phyloP scores from a whole-genome alignment of 2,329 filamentous ascomycete species.

The Emmonsiellopsis sp. region DNA sequence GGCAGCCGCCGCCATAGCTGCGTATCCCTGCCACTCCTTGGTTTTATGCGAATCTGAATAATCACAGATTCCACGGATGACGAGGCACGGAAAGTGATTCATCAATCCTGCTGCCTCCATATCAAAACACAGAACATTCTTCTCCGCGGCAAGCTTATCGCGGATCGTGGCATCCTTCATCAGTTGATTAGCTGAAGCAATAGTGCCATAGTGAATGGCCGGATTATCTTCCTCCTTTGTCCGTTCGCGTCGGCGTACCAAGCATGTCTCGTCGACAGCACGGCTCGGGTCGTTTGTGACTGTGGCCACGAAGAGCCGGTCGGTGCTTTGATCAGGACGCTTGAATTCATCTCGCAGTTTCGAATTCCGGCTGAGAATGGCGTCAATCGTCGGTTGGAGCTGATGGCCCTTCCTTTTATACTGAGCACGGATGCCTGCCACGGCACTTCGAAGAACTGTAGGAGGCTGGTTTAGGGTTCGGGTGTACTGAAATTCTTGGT shows the following conservation, averaged over 20 bases:
- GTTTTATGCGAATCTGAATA: slow-evolving; percentile 34
- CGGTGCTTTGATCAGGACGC: slow-evolving; percentile 8
- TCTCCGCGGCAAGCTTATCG: slow-evolving; percentile 8
- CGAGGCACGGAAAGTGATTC: slow-evolving; percentile 25
- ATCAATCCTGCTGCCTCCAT: slow-evolving; percentile 23
- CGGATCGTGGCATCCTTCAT: slow-evolving; percentile 13
- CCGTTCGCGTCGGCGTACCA: too few species aligned
- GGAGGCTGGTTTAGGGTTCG: slow-evolving; percentile 5
- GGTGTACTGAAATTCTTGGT: slow-evolving; percentile 1
- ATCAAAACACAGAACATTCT: slow-evolving; percentile 20
- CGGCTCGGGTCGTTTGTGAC: background rate
- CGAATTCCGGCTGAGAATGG: slow-evolving; percentile 5
- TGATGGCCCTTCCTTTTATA: slow-evolving; percentile 8
- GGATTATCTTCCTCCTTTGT: background rate
- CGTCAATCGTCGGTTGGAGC: slow-evolving; percentile 6
- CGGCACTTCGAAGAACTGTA: slow-evolving; percentile 5
- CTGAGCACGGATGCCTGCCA: slow-evolving; percentile 5
- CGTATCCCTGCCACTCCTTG: slow-evolving; percentile 29
- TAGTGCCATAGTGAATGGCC: slow-evolving; percentile 16
- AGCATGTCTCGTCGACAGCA: background rate
- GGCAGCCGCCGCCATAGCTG: slow-evolving; percentile 23
- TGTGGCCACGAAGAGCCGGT: slow-evolving; percentile 13
- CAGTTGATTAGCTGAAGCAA: slow-evolving; percentile 19
- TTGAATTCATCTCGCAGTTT: background rate
- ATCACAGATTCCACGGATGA: slow-evolving; percentile 35